Evolutionary conservation across 2,329 filamentous ascomycete species (phyloP).

Genomic region (Fusarium sulawesiense): DNA sequence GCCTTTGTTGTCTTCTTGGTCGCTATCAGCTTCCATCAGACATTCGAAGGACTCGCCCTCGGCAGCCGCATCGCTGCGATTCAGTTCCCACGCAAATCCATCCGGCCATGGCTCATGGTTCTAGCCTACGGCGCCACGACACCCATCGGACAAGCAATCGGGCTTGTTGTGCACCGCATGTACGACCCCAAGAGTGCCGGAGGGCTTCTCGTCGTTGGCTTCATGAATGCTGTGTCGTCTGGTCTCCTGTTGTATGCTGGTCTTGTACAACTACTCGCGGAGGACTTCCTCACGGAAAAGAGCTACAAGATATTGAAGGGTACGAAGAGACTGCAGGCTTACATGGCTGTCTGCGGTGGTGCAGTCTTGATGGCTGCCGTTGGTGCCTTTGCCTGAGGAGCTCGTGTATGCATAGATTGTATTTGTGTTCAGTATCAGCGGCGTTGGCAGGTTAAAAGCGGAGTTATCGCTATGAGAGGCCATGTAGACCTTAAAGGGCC

Average conservation of each 20-base stretch:
- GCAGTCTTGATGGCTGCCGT: constrained; percentile 77
- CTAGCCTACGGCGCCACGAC: constrained; percentile 81
- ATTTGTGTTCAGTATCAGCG: constrained; percentile 17
- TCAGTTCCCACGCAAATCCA: constrained; percentile 77
- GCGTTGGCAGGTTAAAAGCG: constrained; percentile 11
- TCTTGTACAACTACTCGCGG: constrained; percentile 83
- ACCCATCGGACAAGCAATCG: constrained; percentile 85
- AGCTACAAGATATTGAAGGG: constrained; percentile 76
- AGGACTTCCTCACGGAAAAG: constrained; percentile 84
- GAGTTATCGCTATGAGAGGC: constrained; percentile 4
- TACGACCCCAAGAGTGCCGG: constrained; percentile 83
- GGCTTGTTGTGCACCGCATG: constrained; percentile 78
- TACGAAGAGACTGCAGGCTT: constrained; percentile 70
- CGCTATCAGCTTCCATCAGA: constrained; percentile 86
- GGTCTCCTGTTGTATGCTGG: constrained; percentile 85
- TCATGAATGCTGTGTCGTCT: constrained; percentile 88
- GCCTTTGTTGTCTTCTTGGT: constrained; percentile 83
- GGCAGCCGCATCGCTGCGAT: constrained; percentile 87
- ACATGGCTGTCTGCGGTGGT: constrained; percentile 70
- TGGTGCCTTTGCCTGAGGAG: constrained; percentile 73
- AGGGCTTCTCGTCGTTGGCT: constrained; percentile 83
- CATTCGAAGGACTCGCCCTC: constrained; percentile 87
- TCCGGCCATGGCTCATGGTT: constrained; percentile 86
- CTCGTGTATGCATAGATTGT: constrained; percentile 35
- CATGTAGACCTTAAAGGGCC: background rate